Conservation (phyloP, 306 rosid genomes). For the Prunus campanulata region DNA sequence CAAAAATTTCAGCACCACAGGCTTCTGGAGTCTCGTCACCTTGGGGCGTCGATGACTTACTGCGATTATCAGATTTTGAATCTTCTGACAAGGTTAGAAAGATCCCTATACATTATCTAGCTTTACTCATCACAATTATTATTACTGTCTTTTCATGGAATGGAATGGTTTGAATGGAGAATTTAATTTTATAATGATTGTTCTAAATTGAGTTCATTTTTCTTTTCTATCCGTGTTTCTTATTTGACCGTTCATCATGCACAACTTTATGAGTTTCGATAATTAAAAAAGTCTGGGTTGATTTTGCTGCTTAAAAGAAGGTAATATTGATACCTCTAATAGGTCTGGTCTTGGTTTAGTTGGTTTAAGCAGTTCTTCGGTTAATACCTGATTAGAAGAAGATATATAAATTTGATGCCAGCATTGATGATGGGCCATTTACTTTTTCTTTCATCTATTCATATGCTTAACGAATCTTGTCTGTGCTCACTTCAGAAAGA, state of each 20-base stretch:
- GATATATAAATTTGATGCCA: not conserved
- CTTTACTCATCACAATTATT: not conserved
- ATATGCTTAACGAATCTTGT: not conserved
- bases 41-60: conserved; percentile 86
- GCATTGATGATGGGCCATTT: not conserved
- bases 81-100: conserved; percentile 63
- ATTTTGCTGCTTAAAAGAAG: not conserved
- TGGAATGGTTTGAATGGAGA: not conserved
- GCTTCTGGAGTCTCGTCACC: conserved; percentile 52
- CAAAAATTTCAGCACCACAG: conserved; percentile 49
- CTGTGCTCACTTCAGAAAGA: conserved; percentile 53
- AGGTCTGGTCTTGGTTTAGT: not conserved
- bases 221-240: not conserved
- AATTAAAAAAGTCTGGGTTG: not conserved
- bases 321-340: not conserved
- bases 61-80: conserved; percentile 64
- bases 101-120: not conserved
- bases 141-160: not conserved
- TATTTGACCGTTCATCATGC: not conserved
- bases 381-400: not conserved
- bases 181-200: not conserved
- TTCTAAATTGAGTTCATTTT: not conserved
- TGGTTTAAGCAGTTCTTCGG: not conserved
- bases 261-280: not conserved
- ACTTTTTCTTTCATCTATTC: not conserved